Evolutionary conservation across 2,329 filamentous ascomycete genomes (phyloP), one percentile per base, ranked within the genome.

Genomic region (Macrophomina tecta): DNA sequence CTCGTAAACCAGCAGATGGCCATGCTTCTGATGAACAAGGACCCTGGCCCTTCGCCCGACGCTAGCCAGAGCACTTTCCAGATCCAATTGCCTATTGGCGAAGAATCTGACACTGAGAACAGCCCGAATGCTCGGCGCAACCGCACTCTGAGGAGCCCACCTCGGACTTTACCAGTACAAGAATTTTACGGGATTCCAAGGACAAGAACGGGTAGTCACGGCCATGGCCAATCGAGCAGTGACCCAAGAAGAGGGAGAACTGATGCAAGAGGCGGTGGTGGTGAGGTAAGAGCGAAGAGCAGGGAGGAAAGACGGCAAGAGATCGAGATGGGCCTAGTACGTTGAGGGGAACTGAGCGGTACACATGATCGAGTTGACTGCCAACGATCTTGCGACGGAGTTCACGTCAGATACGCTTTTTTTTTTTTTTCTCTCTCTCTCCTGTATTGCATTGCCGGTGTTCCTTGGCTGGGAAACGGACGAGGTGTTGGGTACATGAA

Each of bases 1-100:
- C 75, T 80, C 68, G 81, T 83, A 67, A 81, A 82, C 36, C 81
- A 83, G 69, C 83, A 85, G 68, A 83, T 84, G 79, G 77, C 82
- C n/a, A 76, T 80, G 69, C 76, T 85, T 0, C 78, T 84, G 16
- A 72, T 76, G 65, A 75, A 75, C 65, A 69, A 70, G 32, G 77
- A 81, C 55, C 65, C 72, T 3, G 73, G 75, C 68, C 68, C 74
- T 23, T 73, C 74, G 66, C 68, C 76, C 42, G 70, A 78, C 69
- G 72, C 78, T 58, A 69, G 74, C 67, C 76, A 76, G 67, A 75
- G 76, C 51, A 83, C 82, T 0, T 83, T 81, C 72, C 74, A 73
- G 28, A 82, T 84, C 56, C 73, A 78, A 52, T 70, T 79, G 23
- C 78, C 78, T 0, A 14, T 36, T 9, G 51, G 53, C 23, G 64